Conservation (phyloP, 2,329 filamentous ascomycete genomes). For the Alternaria hordeiaustralica region DNA sequence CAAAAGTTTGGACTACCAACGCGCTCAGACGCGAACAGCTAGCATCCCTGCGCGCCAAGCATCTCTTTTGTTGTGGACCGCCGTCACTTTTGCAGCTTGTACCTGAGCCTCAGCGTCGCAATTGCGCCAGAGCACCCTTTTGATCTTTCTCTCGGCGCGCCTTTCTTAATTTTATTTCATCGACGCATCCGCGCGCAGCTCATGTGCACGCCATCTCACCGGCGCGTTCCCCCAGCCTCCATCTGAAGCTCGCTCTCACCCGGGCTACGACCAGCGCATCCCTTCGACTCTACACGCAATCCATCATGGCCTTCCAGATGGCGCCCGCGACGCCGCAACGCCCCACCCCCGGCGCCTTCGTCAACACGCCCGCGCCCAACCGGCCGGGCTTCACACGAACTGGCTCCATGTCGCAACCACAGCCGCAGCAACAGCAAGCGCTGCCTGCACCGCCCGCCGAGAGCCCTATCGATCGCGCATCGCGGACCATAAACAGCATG, state of each 20-base stretch:
- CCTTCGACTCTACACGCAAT: conserved; percentile 5
- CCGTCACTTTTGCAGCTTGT: conserved; percentile 29
- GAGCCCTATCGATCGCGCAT: conserved; percentile 78
- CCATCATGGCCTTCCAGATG: conserved; percentile 39
- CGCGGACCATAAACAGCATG: conserved; percentile 80
- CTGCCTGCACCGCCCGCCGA: conserved; percentile 32
- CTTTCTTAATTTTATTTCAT: conserved; percentile 16
- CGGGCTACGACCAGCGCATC: conserved; percentile 27
- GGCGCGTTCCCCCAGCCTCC: conserved; percentile 40
- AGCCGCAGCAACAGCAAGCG: conserved; percentile 29
- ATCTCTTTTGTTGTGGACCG: conserved; percentile 38
- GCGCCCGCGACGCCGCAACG: conserved; percentile 66
- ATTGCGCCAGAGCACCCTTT: conserved; percentile 32
- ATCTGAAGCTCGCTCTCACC: conserved; percentile 33
- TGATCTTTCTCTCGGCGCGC: conserved; percentile 22
- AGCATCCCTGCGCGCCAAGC: conserved; percentile 29
- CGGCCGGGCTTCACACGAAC: conserved; percentile 37
- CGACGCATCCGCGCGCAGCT: conserved; percentile 26
- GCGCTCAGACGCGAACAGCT: conserved; percentile 24
- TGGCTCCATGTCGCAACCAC: conserved; percentile 35
- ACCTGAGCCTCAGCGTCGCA: conserved; percentile 31
- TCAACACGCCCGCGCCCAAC: conserved; percentile 72
- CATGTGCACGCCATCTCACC: conserved; percentile 34
- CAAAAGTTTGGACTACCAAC: conserved; percentile 22
- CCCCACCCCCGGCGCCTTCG: conserved; percentile 75